Conservation (phyloP, 495 filamentous ascomycete genomes). For the Rostrohypoxylon terebratum region DNA sequence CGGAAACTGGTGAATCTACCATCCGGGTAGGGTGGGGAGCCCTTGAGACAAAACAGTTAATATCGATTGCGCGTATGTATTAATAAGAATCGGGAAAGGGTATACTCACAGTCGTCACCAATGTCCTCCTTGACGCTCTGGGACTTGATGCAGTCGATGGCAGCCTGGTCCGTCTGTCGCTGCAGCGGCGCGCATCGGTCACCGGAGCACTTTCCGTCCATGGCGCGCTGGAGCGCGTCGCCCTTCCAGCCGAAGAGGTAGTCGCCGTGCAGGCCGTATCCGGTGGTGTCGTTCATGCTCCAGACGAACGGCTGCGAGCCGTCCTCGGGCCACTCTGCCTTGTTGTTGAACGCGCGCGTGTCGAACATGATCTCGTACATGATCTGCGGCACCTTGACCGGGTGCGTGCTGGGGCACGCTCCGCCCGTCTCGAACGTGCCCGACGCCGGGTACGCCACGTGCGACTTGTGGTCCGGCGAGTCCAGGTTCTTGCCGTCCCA, state of each 20-base stretch:
- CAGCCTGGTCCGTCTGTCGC: constrained; percentile 50
- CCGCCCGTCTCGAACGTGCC: constrained; percentile 55
- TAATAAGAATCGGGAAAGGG: neutral
- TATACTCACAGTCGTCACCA: constrained; percentile 48
- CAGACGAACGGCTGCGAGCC: constrained; percentile 60
- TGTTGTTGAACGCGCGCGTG: constrained; percentile 58
- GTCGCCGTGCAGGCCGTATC: constrained; percentile 62
- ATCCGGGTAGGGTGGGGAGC: constrained; percentile 42
- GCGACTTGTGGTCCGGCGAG: constrained; percentile 63
- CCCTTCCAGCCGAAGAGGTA: constrained; percentile 67
- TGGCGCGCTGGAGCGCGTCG: constrained; percentile 60
- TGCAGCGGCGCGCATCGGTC: constrained; percentile 55
- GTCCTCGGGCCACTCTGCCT: constrained; percentile 57
- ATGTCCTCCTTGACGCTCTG: constrained; percentile 51
- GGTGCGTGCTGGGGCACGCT: constrained; percentile 60
- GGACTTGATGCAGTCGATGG: constrained; percentile 54
- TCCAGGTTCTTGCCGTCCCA: constrained; percentile 69
- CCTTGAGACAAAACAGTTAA: constrained; percentile 37
- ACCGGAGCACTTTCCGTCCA: constrained; percentile 60
- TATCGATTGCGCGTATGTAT: neutral
- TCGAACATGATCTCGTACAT: constrained; percentile 67
- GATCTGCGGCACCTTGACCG: constrained; percentile 59
- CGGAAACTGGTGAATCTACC: constrained; percentile 14
- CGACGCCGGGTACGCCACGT: constrained; percentile 59
- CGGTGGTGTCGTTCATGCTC: constrained; percentile 62